These are phyloP conservation scores for Cystobasidiopsis lactophilus DNA, from an alignment of 768 basidiomycete species.

Conservation along the genomic window DNA sequence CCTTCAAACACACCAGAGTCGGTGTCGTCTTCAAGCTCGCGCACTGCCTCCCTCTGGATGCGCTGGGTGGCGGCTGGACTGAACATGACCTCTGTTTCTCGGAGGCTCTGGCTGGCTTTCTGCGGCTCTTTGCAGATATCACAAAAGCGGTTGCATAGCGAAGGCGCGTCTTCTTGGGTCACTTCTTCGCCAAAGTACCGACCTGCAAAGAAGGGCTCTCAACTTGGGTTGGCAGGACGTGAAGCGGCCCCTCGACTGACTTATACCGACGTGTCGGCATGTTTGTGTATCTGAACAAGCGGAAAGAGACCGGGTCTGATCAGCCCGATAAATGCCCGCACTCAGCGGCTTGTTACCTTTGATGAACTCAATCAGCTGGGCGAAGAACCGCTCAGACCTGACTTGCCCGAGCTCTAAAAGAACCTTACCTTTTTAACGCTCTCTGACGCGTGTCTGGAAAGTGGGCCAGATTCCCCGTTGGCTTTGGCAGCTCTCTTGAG, in stretches of 20 bases:
- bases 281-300: not conserved
- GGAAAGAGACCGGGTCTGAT: not conserved
- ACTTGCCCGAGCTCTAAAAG: not conserved
- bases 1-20: not conserved
- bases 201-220: not conserved
- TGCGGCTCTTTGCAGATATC: constrained; percentile 2
- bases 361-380: constrained; percentile 4
- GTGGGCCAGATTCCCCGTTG: not conserved
- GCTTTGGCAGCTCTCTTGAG: not conserved
- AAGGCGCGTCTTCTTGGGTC: not conserved
- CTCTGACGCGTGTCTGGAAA: not conserved
- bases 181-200: constrained; percentile 8
- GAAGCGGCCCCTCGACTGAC: no score
- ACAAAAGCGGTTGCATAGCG: constrained; percentile 7
- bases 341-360: no score
- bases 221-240: not conserved
- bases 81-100: not conserved
- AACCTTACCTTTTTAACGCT: constrained; percentile 2
- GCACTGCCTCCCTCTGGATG: not conserved
- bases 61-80: not conserved
- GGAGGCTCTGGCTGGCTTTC: not conserved
- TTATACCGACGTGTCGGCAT: not conserved
- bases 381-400: not conserved
- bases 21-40: not conserved
- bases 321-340: not conserved